Percentiles rank a stretch among this genome's conserved stretches.
phyloP scores from a whole-genome alignment of 148 eudicot genomes.

The Arctostaphylos glauca region DNA sequence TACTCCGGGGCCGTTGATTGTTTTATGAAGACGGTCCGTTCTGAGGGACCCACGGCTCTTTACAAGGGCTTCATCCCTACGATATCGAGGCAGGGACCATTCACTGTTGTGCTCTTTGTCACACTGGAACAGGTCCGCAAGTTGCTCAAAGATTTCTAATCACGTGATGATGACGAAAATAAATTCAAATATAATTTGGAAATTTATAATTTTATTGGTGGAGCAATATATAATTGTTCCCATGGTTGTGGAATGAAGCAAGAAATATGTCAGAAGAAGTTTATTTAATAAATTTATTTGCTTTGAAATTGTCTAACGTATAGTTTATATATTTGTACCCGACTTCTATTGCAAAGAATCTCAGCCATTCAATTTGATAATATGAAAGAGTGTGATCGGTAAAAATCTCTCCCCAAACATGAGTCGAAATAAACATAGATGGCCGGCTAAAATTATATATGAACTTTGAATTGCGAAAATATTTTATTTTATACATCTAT shows the following conservation, averaged over 20 bases:
- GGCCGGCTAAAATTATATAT: no score
- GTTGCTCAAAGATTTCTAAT: constrained; percentile 30
- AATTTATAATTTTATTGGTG: not conserved
- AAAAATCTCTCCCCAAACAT: no score
- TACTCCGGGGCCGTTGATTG: constrained; percentile 46
- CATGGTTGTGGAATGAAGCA: not conserved
- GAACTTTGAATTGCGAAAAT: no score
- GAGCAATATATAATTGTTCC: not conserved
- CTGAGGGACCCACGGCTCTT: constrained; percentile 38
- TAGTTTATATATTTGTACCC: not conserved
- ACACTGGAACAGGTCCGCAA: constrained; percentile 42
- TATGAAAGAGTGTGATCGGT: no score
- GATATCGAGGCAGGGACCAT: constrained; percentile 44
- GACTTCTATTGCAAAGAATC: no score
- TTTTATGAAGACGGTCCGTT: constrained; percentile 25
- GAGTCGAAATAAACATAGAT: no score
- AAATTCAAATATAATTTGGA: not conserved
- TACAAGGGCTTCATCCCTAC: constrained; percentile 44
- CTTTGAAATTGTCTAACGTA: not conserved
- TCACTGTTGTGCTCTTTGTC: constrained; percentile 40
- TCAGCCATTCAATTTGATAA: no score
- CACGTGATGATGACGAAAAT: not conserved
- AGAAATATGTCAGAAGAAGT: not conserved
- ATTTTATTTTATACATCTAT: no score
- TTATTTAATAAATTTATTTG: not conserved